Evolutionary conservation across 1,284 basidiomycete genomes (phyloP).

Genomic region (Rhodotorula sp.): DNA sequence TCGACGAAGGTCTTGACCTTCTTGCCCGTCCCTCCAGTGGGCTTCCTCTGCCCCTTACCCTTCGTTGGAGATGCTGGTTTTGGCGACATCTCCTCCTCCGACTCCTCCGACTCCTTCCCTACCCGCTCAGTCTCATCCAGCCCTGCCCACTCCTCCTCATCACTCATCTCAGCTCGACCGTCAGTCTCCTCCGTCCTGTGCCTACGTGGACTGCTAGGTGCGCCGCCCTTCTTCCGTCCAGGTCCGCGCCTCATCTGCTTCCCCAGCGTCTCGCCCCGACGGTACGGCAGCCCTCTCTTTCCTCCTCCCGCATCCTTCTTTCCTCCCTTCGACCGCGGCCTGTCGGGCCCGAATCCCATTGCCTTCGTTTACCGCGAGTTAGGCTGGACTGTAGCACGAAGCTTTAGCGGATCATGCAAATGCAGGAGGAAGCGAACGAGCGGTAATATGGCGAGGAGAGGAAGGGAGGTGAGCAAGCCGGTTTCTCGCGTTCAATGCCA

Average conservation of each 20-base stretch:
- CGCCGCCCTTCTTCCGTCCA: not conserved
- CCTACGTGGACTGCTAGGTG: not conserved
- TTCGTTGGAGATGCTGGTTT: not conserved
- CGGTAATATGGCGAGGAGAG: no score
- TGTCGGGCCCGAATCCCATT: no score
- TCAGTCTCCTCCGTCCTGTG: not conserved
- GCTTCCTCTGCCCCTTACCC: not conserved
- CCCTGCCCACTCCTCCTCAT: not conserved
- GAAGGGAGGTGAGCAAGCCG: no score
- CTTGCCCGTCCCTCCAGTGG: constrained; percentile 28
- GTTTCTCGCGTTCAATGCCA: no score
- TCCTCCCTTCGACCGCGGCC: no score
- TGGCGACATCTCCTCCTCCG: not conserved
- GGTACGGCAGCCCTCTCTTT: not conserved
- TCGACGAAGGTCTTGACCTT: constrained; percentile 35
- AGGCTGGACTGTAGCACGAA: no score
- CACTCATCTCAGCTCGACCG: not conserved
- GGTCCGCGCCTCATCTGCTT: not conserved
- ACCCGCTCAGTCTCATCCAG: not conserved
- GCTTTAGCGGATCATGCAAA: no score
- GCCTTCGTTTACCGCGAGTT: no score
- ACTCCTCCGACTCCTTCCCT: not conserved
- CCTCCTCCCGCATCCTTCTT: not conserved
- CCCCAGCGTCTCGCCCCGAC: constrained; percentile 14
- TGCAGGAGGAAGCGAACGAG: no score